These are phyloP conservation scores for Podospora anserina DNA, from an alignment of 495 filamentous ascomycete species.

Conservation along the genomic window DNA sequence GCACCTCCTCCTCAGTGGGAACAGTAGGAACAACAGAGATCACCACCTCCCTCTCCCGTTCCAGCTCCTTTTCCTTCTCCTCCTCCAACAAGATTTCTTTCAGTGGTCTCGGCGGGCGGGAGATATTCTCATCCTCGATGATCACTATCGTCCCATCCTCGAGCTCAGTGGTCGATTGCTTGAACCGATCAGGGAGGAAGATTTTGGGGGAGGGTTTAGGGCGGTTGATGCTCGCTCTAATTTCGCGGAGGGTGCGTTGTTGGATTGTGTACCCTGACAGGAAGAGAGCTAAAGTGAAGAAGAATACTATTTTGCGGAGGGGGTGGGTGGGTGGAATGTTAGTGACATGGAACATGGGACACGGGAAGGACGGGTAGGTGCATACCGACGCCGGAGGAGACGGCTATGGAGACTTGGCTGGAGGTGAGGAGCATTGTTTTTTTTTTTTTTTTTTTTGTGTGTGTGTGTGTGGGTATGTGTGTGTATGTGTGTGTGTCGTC, in stretches of 20 bases:
- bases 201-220: slow-evolving; percentile 42
- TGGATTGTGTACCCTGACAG: slow-evolving; percentile 53
- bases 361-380: slow-evolving; percentile 12
- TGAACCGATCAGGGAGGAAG: slow-evolving; percentile 42
- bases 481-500: not conserved
- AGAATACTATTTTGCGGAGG: slow-evolving; percentile 35
- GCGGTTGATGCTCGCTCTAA: slow-evolving; percentile 47
- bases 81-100: not conserved
- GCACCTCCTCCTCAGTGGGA: slow-evolving; percentile 17
- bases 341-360: not conserved
- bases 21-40: slow-evolving; percentile 21
- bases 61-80: slow-evolving; percentile 16
- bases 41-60: slow-evolving; percentile 35
- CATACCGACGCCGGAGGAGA: slow-evolving; percentile 49
- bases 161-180: slow-evolving; percentile 31
- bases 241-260: slow-evolving; percentile 50
- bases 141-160: slow-evolving; percentile 8
- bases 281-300: slow-evolving; percentile 52
- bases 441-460: not conserved
- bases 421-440: slow-evolving; percentile 50
- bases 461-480: not conserved
- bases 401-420: slow-evolving; percentile 49
- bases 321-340: slow-evolving; percentile 35
- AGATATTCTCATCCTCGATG: slow-evolving; percentile 4
- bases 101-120: not conserved